Percentiles rank a stretch among this genome's conserved stretches.
These are phyloP conservation scores for Trametes polyzona DNA, from an alignment of 1,284 basidiomycete genomes.

Conservation along the genomic window DNA sequence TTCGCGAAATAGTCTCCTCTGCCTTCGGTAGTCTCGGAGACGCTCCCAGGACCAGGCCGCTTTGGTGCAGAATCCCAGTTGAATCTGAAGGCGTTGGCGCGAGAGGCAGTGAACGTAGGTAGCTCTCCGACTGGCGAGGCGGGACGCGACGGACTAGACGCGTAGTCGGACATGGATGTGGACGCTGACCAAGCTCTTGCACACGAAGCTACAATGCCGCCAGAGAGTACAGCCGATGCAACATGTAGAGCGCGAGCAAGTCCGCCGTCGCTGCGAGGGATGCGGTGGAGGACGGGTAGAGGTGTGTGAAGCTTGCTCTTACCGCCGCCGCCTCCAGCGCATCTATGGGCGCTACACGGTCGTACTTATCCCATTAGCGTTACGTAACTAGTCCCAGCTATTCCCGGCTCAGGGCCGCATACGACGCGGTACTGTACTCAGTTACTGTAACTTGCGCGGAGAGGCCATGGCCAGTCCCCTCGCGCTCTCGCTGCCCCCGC, in stretches of 20 bases:
- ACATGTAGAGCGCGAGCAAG: slow-evolving; percentile 8
- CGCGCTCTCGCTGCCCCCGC: slow-evolving; percentile 35
- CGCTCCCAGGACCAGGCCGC: slow-evolving; percentile 61
- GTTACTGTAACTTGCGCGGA: background rate
- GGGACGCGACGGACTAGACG: slow-evolving; percentile 48
- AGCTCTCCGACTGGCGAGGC: slow-evolving; percentile 51
- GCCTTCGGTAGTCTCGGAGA: slow-evolving; percentile 67
- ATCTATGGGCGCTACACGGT: slow-evolving; percentile 23
- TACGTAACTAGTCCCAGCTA: background rate
- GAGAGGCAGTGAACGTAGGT: slow-evolving; percentile 47
- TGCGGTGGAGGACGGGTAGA: background rate
- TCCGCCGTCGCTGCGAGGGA: background rate
- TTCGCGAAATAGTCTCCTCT: slow-evolving; percentile 43
- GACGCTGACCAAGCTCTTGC: background rate
- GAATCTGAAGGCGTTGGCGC: slow-evolving; percentile 59
- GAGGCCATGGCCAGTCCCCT: slow-evolving; percentile 21
- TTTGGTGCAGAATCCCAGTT: slow-evolving; percentile 64
- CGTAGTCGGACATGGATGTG: slow-evolving; percentile 42
- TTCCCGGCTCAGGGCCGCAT: no score
- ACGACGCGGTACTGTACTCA: background rate
- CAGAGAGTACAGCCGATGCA: background rate
- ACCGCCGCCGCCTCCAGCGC: slow-evolving; percentile 10
- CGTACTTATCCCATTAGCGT: background rate
- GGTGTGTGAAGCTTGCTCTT: background rate
- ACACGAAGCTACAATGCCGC: background rate